Evolutionary conservation across 352 stramenopile genomes (phyloP), one percentile per base, ranked within the genome.

Genomic region (Pythium graminicola): DNA sequence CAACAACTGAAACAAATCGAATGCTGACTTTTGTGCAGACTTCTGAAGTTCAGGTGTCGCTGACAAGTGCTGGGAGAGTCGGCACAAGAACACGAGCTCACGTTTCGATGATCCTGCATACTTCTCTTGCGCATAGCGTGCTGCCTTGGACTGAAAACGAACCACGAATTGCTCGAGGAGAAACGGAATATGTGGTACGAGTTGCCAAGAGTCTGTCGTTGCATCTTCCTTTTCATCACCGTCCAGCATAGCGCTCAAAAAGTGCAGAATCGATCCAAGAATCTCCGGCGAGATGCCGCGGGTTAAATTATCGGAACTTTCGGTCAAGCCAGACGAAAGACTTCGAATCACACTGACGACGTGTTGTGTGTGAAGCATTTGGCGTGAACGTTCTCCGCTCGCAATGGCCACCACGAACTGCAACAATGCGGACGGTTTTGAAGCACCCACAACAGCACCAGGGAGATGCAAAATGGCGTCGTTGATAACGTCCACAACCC

Each of bases 1-100:
- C 38, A 95, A 35, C 17, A 95, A 64, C 54, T 91, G 76, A 54
- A 95, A 92, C n/a, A 95, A 64, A 41, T 92, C 76, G 40, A 87
- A 67, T 7, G 85, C 82, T 1, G 67, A 65, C 43, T 70, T 66
- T 62, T 29, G 68, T 45, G 41, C 68, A 28, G 55, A 70, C 1
- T 62, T 42, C n/a, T 73, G 69, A 1, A 57, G 45, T 13, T 54
- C 54, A 0, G 28, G 13, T 4, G 55, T 52, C 6, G 57, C 60
- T 24, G 72, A 69, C 10, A 95, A 61, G 32, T 91, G 74, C 6
- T 73, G 50, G 19, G 82, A 89, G 5, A 95, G 42, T 11, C 81
- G 78, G 39, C 85, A 95, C 11, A 95, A 47, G 47, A 95, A 89
- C 4, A 64, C 62, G 16, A 95, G 74, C 49, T 95, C 85, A 26